These are phyloP conservation scores for Arxiozyma slooffiae DNA, from an alignment of 1,139 yeast species.

Conservation along the genomic window DNA sequence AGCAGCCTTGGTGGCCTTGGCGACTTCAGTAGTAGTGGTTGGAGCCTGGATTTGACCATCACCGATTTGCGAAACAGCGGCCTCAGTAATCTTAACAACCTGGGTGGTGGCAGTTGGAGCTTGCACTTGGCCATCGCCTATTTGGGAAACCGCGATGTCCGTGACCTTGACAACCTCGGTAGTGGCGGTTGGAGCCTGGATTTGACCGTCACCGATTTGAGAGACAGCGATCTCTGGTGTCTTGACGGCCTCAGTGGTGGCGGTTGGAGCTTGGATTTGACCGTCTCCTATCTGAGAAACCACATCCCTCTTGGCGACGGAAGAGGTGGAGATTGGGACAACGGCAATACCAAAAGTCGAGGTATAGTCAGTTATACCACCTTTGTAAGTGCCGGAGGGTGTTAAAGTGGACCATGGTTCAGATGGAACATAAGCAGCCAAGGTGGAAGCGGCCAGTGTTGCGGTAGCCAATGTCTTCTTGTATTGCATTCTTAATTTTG, in stretches of 20 bases:
- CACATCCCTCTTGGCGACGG: conserved; percentile 16
- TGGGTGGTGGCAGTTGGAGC: no score
- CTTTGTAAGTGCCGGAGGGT: conserved; percentile 47
- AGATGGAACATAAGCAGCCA: conserved; percentile 50
- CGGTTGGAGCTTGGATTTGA: conserved; percentile 34
- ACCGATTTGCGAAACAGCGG: conserved; percentile 39
- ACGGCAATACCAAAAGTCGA: conserved; percentile 64
- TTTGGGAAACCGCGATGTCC: conserved; percentile 17
- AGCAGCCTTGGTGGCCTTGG: conserved; percentile 44
- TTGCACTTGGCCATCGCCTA: conserved; percentile 13
- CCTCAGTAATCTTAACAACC: conserved; percentile 29
- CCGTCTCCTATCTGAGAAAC: conserved; percentile 49
- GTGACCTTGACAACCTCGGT: conserved; percentile 31
- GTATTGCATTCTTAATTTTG: conserved; percentile 24
- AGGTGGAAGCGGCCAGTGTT: conserved; percentile 19
- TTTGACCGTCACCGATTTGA: conserved; percentile 51
- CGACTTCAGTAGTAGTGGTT: no score
- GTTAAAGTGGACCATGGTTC: conserved; percentile 69
- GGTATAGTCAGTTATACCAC: conserved; percentile 53
- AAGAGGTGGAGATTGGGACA: conserved; percentile 40
- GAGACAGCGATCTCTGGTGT: conserved; percentile 35
- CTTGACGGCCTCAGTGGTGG: no score
- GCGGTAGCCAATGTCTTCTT: conserved; percentile 25
- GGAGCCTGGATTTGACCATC: conserved; percentile 66
- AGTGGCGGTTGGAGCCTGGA: conserved; percentile 40